phyloP scores from a whole-genome alignment of 768 basidiomycete species.

The Termitomyces sp. region DNA sequence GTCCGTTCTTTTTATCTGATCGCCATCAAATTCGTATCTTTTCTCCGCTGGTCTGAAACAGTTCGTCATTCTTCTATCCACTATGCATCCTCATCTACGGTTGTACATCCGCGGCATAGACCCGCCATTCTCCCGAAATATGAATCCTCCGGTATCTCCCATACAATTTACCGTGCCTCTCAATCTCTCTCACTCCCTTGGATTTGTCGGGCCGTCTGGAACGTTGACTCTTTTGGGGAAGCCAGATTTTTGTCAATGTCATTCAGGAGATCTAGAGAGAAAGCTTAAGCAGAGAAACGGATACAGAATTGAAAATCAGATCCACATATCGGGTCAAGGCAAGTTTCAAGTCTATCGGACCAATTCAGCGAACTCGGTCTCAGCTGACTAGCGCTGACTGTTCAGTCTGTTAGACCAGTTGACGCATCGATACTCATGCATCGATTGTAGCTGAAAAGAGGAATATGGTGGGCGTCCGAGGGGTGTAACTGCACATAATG shows the following conservation, averaged over 20 bases:
- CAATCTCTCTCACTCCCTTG: background rate
- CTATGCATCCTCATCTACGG: background rate
- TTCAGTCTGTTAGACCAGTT: no score
- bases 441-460: background rate
- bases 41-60: background rate
- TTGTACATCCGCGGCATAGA: background rate
- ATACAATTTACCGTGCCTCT: background rate
- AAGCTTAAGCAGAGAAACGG: no score
- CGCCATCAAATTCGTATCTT: constrained; percentile 3
- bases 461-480: no score
- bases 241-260: background rate
- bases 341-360: background rate
- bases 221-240: background rate
- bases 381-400: no score
- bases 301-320: no score
- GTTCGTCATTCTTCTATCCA: background rate
- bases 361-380: background rate
- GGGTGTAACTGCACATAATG: background rate
- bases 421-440: no score
- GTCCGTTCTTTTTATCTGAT: constrained; percentile 13
- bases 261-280: background rate
- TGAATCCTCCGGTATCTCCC: background rate
- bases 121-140: background rate
- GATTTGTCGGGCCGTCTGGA: background rate
- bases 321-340: background rate